A percentile compares a stretch with the other conserved stretches of the same genome.
Evolutionary conservation across 805 yeast species (phyloP).

Genomic region (Myxozyma geophila): DNA sequence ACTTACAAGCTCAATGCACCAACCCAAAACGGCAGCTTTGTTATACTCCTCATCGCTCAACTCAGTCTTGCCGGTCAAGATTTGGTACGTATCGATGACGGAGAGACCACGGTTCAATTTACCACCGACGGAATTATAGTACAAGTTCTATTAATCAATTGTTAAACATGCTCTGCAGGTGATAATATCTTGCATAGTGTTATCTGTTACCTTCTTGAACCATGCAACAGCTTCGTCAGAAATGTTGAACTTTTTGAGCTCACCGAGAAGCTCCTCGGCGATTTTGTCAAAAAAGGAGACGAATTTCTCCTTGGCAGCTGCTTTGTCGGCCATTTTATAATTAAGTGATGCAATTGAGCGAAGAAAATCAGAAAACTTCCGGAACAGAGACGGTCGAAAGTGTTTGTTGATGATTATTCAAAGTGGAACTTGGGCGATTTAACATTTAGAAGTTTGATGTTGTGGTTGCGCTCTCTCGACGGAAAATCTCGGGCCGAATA

Average conservation of each 20-base stretch:
- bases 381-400: background rate
- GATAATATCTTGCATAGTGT: background rate
- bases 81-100: constrained; percentile 88
- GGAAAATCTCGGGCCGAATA: constrained; percentile 2
- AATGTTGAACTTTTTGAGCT: constrained; percentile 72
- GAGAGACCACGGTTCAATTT: constrained; percentile 95
- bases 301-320: constrained; percentile 32
- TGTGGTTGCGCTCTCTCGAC: background rate
- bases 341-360: background rate
- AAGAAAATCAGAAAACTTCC: background rate
- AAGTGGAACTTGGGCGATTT: background rate
- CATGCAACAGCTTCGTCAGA: constrained; percentile 84
- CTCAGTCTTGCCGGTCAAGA: constrained; percentile 70
- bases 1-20: constrained; percentile 79
- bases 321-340: constrained; percentile 28
- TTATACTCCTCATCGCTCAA: constrained; percentile 72
- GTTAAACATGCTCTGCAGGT: background rate
- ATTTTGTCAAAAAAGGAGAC: constrained; percentile 69
- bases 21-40: constrained; percentile 86
- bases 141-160: constrained; percentile 49
- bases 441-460: no score
- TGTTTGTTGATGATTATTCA: background rate
- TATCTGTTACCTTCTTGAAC: constrained; percentile 58
- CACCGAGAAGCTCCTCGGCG: constrained; percentile 72
- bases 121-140: constrained; percentile 95